Conservation (phyloP, 1,284 basidiomycete genomes). For the Sutorius eximius region DNA sequence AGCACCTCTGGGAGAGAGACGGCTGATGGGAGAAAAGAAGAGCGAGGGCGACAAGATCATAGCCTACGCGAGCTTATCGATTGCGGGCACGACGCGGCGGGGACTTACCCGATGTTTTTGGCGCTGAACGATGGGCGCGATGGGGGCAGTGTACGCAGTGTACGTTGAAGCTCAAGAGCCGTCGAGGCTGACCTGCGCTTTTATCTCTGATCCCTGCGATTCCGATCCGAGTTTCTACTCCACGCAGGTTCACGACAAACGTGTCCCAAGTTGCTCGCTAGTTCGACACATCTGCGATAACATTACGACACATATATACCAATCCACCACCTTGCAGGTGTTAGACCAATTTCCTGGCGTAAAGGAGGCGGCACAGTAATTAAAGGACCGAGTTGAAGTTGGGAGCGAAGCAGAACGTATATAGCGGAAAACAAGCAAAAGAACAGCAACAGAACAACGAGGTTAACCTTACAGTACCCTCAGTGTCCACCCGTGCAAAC, state of each 20-base stretch:
- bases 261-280: too few species aligned
- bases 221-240: too few species aligned
- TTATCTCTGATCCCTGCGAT: slow-evolving; percentile 10
- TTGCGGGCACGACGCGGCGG: slow-evolving; percentile 2
- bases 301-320: slow-evolving; percentile 31
- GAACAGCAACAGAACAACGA: slow-evolving; percentile 21
- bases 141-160: slow-evolving; percentile 9
- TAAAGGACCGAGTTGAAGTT: slow-evolving; percentile 6
- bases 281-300: slow-evolving; percentile 18
- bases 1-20: slow-evolving; percentile 14
- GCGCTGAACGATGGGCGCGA: neutral
- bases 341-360: slow-evolving; percentile 10
- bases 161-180: neutral
- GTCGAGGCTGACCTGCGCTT: slow-evolving; percentile 3
- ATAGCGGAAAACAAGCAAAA: slow-evolving; percentile 31
- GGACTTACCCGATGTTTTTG: slow-evolving; percentile 19
- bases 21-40: slow-evolving; percentile 19
- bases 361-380: slow-evolving; percentile 2
- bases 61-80: slow-evolving; percentile 20
- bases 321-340: slow-evolving; percentile 8
- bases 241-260: too few species aligned
- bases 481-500: slow-evolving; percentile 69
- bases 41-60: slow-evolving; percentile 11
- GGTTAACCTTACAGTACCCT: slow-evolving; percentile 57
- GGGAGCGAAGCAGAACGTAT: slow-evolving; percentile 29